These are phyloP conservation scores for Cinnamomum chago DNA, from an alignment of 164 flowering plant genomes.

Conservation along the genomic window DNA sequence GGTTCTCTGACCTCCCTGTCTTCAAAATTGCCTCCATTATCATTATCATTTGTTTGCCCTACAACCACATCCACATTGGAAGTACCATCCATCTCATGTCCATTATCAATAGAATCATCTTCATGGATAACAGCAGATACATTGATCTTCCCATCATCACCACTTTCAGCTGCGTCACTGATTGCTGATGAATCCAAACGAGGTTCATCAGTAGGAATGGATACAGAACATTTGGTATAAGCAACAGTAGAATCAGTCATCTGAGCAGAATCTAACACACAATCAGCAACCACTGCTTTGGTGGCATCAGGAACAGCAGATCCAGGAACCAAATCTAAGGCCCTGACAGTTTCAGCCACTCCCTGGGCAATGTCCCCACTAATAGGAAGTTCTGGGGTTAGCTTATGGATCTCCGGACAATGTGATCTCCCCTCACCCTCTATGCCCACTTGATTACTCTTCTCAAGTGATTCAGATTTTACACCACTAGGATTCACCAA, in stretches of 20 bases:
- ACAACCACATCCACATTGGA: conserved; percentile 16
- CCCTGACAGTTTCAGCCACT: conserved; percentile 8
- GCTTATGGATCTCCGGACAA: conserved; percentile 5
- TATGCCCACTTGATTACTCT: conserved; percentile 2
- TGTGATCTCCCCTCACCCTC: conserved; percentile 16
- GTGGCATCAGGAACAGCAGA: conserved; percentile 16
- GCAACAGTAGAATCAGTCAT: no score
- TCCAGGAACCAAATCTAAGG: conserved; percentile 9
- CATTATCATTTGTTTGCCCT: conserved; percentile 9
- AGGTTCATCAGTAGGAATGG: conserved; percentile 7
- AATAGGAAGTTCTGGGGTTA: neutral
- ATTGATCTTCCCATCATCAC: conserved; percentile 33
- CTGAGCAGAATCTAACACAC: neutral
- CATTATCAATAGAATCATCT: conserved; percentile 35
- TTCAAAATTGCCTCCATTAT: conserved; percentile 45
- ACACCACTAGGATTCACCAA: conserved; percentile 16
- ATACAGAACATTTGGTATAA: no score
- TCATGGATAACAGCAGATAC: conserved; percentile 32
- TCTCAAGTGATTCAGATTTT: conserved; percentile 37
- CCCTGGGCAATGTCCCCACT: conserved; percentile 13
- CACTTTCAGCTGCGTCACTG: conserved; percentile 30
- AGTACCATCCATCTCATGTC: conserved; percentile 39
- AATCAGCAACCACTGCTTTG: conserved; percentile 8
- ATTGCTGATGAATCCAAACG: conserved; percentile 8
- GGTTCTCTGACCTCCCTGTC: conserved; percentile 66